phyloP scores from a whole-genome alignment of 2,329 filamentous ascomycete species.

The Venturiaceae sp. region DNA sequence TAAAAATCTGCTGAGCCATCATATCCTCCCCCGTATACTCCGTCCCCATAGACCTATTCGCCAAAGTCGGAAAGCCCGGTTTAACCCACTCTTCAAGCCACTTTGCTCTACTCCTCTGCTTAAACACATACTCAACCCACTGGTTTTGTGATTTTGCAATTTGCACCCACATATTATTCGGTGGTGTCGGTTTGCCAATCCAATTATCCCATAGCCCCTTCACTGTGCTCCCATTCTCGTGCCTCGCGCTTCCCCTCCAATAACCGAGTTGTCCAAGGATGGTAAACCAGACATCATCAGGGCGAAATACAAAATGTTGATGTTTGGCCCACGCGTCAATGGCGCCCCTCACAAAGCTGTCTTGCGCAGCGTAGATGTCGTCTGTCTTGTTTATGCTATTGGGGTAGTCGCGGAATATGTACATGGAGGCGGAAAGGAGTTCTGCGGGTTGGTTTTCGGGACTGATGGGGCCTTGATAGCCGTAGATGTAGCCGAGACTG shows the following conservation, averaged over 20 bases:
- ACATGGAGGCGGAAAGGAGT: too few species aligned
- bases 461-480: too few species aligned
- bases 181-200: background rate
- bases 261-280: constrained; percentile 18
- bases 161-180: background rate
- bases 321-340: constrained; percentile 14
- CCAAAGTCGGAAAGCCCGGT: constrained; percentile 17
- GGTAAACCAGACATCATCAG: constrained; percentile 19
- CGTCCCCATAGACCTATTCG: constrained; percentile 24
- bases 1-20: constrained; percentile 22
- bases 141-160: constrained; percentile 16
- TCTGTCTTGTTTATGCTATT: background rate
- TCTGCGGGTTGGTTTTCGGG: too few species aligned
- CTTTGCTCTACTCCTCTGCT: constrained; percentile 22
- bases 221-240: constrained; percentile 13
- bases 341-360: constrained; percentile 14
- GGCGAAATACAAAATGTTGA: constrained; percentile 16
- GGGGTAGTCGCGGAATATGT: background rate
- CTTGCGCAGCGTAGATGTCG: constrained; percentile 9
- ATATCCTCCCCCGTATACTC: constrained; percentile 31
- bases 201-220: background rate
- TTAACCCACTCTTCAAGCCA: constrained; percentile 34
- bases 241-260: constrained; percentile 17
- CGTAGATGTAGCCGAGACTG: background rate
- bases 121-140: constrained; percentile 9